phyloP scores from a whole-genome alignment of 192 early-diverging fungal genomes.

The Gryganskiella cystojenkinii region DNA sequence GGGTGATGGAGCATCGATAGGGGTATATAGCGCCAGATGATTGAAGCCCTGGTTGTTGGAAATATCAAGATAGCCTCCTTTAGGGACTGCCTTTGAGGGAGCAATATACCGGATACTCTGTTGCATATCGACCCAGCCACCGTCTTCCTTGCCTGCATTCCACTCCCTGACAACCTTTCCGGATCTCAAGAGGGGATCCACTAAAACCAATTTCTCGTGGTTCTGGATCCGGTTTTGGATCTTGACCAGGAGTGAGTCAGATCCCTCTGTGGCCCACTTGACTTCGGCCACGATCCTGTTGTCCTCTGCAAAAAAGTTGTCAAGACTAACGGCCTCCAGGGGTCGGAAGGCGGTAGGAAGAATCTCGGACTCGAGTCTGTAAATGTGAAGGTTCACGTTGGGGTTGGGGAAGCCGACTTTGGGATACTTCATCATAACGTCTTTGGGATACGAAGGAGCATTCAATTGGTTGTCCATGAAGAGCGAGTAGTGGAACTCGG shows the following conservation, averaged over 20 bases:
- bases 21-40: conserved; percentile 75
- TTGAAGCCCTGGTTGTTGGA: conserved; percentile 72
- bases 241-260: conserved; percentile 74
- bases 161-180: conserved; percentile 68
- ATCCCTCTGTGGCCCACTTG: conserved; percentile 76
- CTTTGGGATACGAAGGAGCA: conserved; percentile 71
- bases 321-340: conserved; percentile 23
- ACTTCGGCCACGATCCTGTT: conserved; percentile 88
- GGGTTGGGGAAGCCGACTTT: conserved; percentile 92
- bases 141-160: conserved; percentile 70
- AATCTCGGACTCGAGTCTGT: conserved; percentile 51
- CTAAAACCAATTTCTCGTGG: conserved; percentile 73
- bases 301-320: conserved; percentile 65
- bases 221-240: conserved; percentile 94
- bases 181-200: conserved; percentile 45
- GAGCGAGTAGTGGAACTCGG: conserved; percentile 78
- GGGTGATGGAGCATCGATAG: conserved; percentile 58
- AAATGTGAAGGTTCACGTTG: conserved; percentile 78
- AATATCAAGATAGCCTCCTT: conserved; percentile 71
- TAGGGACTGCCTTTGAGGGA: conserved; percentile 27
- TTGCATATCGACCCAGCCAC: conserved; percentile 78
- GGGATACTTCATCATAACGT: conserved; percentile 87
- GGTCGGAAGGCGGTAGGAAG: conserved; percentile 21
- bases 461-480: conserved; percentile 69
- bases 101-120: conserved; percentile 54